A percentile compares a stretch with the other conserved stretches of the same genome.
These are phyloP conservation scores for Lentinus brumalis DNA, from an alignment of 768 basidiomycete genomes.

Conservation along the genomic window DNA sequence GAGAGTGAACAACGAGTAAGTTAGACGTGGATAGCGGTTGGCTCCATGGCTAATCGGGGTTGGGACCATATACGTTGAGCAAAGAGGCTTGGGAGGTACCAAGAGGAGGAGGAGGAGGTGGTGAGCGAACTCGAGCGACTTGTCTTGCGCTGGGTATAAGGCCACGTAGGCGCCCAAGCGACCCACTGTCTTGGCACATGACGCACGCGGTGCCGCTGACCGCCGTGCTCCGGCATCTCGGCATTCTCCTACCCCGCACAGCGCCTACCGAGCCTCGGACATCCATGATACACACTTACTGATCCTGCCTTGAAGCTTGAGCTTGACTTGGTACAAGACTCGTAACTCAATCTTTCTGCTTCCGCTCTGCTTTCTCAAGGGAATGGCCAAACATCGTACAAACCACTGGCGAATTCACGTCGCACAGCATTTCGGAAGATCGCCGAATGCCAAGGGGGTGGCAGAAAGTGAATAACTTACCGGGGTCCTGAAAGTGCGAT, in stretches of 20 bases:
- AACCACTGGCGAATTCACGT: too few species aligned
- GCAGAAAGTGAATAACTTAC: too few species aligned
- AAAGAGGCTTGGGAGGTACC: not conserved
- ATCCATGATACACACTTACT: too few species aligned
- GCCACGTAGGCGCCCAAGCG: not conserved
- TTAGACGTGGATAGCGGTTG: constrained; percentile 15
- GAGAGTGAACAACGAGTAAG: constrained; percentile 18
- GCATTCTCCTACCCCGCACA: not conserved
- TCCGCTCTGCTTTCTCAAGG: too few species aligned
- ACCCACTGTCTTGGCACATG: not conserved
- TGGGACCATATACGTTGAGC: constrained; percentile 13
- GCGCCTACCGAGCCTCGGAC: not conserved
- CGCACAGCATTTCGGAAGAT: too few species aligned
- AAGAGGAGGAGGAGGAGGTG: not conserved
- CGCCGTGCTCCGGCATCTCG: not conserved
- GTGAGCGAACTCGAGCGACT: not conserved
- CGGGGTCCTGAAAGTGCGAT: too few species aligned
- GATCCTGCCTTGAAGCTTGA: too few species aligned
- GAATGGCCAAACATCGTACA: too few species aligned
- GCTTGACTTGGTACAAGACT: too few species aligned
- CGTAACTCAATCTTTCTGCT: too few species aligned
- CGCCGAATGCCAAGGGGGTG: too few species aligned
- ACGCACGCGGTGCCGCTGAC: not conserved
- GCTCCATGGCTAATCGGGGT: constrained; percentile 14
- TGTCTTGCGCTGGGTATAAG: not conserved